Evolutionary conservation across 1,139 yeast genomes (phyloP).

Genomic region (Candida tetrigidarum): DNA sequence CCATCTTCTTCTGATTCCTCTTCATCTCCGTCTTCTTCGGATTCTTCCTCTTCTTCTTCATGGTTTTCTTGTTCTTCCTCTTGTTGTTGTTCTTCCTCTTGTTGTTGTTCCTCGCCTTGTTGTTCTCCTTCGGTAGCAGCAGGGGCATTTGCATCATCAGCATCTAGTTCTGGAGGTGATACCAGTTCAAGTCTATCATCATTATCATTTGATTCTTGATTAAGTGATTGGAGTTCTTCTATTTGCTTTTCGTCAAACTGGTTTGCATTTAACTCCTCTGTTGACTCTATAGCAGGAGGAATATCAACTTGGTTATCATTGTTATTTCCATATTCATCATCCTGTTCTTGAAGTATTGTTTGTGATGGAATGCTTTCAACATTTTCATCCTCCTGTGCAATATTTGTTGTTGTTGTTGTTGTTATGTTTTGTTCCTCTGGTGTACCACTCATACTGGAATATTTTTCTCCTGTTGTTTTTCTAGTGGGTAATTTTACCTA

Average conservation of each 20-base stretch:
- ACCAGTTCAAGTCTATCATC: not conserved
- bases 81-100: conserved; percentile 9
- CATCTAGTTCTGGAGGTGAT: not conserved
- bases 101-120: conserved; percentile 10
- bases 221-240: conserved; percentile 10
- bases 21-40: conserved; percentile 19
- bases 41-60: conserved; percentile 14
- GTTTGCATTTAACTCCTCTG: conserved; percentile 2
- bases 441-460: conserved; percentile 4
- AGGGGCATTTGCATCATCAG: not conserved
- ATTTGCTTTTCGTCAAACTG: conserved; percentile 14
- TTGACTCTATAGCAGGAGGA: not conserved
- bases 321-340: conserved; percentile 7
- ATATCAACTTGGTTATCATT: not conserved
- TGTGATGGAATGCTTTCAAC: conserved; percentile 4
- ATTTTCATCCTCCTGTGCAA: not conserved
- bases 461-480: not conserved
- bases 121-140: conserved; percentile 18
- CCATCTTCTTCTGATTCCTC: conserved; percentile 10
- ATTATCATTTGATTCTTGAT: not conserved
- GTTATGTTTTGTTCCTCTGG: conserved; percentile 4
- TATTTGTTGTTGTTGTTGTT: conserved; percentile 5
- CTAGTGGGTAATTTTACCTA: not conserved
- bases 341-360: conserved; percentile 6
- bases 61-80: conserved; percentile 11